A percentile compares a stretch with the other conserved stretches of the same genome.
Conservation (phyloP, 371 early-diverging fungal species). For the Encephalitozoon intestinalis region DNA sequence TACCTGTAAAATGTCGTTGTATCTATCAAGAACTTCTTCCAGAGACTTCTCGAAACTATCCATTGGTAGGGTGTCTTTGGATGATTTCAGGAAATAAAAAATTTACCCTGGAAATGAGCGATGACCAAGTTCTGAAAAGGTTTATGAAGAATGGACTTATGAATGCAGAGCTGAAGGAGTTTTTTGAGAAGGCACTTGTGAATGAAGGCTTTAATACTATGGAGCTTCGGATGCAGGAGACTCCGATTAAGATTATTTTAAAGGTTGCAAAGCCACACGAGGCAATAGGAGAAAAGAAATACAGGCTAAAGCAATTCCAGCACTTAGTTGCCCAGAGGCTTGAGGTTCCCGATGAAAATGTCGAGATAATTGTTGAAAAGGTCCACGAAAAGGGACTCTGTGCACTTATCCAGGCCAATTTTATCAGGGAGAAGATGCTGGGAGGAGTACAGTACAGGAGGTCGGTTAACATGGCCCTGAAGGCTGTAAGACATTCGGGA, state of each 20-base stretch:
- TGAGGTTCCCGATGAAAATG: slow-evolving; percentile 87
- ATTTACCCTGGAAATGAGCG: slow-evolving; percentile 17
- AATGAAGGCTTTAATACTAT: slow-evolving; percentile 86
- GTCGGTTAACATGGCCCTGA: slow-evolving; percentile 92
- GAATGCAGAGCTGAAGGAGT: slow-evolving; percentile 61
- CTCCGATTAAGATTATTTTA: slow-evolving; percentile 95
- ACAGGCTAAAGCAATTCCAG: slow-evolving; percentile 93
- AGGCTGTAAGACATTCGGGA: slow-evolving; percentile 95
- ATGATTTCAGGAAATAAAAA: slow-evolving; percentile 15
- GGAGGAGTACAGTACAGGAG: slow-evolving; percentile 81
- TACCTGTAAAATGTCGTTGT: not conserved
- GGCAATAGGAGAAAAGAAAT: slow-evolving; percentile 93
- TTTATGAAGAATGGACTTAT: slow-evolving; percentile 54
- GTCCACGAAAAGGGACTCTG: slow-evolving; percentile 92
- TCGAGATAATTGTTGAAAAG: slow-evolving; percentile 94
- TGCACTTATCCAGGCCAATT: slow-evolving; percentile 96
- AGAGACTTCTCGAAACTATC: not conserved
- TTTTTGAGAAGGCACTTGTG: slow-evolving; percentile 63
- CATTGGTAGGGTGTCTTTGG: not conserved
- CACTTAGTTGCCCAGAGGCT: slow-evolving; percentile 93
- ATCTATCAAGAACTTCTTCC: not conserved
- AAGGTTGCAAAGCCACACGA: slow-evolving; percentile 93
- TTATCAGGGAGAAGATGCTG: slow-evolving; percentile 88
- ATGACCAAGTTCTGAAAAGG: slow-evolving; percentile 29
- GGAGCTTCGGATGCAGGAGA: slow-evolving; percentile 90